Evolutionary conservation across 1,139 yeast genomes (phyloP), one percentile per base, ranked within the genome.

Genomic region (Tardiomyces blankii): DNA sequence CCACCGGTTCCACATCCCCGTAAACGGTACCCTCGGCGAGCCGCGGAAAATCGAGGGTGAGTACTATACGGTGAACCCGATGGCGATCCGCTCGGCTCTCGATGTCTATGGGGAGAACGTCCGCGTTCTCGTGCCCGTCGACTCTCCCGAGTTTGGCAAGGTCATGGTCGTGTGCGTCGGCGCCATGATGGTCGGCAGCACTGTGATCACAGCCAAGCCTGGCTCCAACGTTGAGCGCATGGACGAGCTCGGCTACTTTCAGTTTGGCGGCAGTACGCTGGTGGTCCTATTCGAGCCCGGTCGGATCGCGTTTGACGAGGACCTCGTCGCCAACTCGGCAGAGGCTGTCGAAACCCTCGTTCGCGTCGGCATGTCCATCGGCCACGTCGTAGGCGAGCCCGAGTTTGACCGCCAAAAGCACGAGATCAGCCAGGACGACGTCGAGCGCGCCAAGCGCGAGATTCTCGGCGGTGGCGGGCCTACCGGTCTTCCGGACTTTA

Each of bases 131-230:
- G 71, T 89, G 1, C 88, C 95, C 0, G 79, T 91, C 25, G 78
- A 83, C 35, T 77, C 95, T 1, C 71, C 73, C 41, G 68, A 74
- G 23, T 88, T 85, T 63, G 97, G 96, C 0, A 72, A 76, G 0
- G 84, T 91, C 16, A 70, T 85, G 53, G 73, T 86, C 66, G 77
- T 87, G 23, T 80, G 94, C 7, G 87, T 91, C 8, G 98, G 98
- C 23, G 98, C 98, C 1, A 91, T 91, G 97, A 88, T 91, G 96
- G 98, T 91, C 3, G 97, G 97, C 0, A 83, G 95, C 2, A 88
- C 82, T 2, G 75, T 87, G 0, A 64, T 89, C 35, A 81, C 91
- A 0, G 80, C 79, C n/a, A 59, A 73, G 44, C 76, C 73, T 41
- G 87, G 86, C 2, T 78, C 79, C 39, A 43, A 48, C 0, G 72